Evolutionary conservation across 2,329 filamentous ascomycete species (phyloP).

Genomic region (Epichloe amarillans): DNA sequence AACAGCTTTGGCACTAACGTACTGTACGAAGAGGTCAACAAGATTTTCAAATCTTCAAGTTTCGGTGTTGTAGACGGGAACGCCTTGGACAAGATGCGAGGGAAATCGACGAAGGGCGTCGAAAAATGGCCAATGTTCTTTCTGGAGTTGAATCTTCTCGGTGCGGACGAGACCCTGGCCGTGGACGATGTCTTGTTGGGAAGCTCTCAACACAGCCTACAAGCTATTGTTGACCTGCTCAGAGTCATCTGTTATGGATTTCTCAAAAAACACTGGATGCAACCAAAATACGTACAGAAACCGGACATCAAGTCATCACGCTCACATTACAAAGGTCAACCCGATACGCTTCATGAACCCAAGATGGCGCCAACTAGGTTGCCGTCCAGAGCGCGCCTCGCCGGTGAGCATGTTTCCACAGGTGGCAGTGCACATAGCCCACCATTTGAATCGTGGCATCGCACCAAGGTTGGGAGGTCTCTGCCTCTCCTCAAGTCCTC

Average conservation of each 20-base stretch:
- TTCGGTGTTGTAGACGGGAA: constrained; percentile 53
- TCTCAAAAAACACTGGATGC: constrained; percentile 59
- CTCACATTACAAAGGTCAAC: not conserved
- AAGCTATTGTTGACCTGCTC: constrained; percentile 44
- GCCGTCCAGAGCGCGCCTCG: not conserved
- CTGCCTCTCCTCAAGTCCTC: constrained; percentile 2
- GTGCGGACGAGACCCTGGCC: constrained; percentile 19
- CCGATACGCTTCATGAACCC: not conserved
- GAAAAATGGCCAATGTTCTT: constrained; percentile 87
- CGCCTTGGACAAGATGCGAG: constrained; percentile 26
- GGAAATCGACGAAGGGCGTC: constrained; percentile 47
- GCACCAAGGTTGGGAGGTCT: constrained; percentile 19
- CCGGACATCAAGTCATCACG: not conserved
- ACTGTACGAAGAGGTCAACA: constrained; percentile 68
- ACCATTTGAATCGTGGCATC: constrained; percentile 19
- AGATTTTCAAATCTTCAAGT: constrained; percentile 58
- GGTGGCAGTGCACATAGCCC: not conserved
- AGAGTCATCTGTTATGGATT: constrained; percentile 60
- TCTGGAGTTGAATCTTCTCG: constrained; percentile 45
- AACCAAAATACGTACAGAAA: constrained; percentile 29
- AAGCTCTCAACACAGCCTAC: constrained; percentile 34
- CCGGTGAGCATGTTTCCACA: not conserved
- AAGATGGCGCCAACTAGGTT: not conserved
- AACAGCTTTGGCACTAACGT: constrained; percentile 44
- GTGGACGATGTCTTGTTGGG: constrained; percentile 27